A percentile compares a stretch with the other conserved stretches of the same genome.
phyloP scores from a whole-genome alignment of 176 grass and related monocot genomes.

The Alloteropsis semialata region DNA sequence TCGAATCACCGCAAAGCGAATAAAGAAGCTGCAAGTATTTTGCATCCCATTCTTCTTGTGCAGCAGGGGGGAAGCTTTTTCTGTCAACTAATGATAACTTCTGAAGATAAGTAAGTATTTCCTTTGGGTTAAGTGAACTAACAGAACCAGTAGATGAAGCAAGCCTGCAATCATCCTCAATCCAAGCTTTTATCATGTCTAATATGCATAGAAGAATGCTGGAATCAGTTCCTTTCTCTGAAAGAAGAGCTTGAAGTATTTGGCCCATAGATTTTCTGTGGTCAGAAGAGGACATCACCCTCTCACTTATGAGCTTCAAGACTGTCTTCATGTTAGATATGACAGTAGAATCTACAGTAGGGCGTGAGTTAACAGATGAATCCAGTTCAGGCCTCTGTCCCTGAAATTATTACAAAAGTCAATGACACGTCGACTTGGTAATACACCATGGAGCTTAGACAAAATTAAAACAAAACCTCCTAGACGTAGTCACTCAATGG shows the following conservation, averaged over 20 bases:
- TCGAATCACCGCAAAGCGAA: slow-evolving; percentile 83
- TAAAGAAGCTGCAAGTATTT: slow-evolving; percentile 93
- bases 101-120: slow-evolving; percentile 92
- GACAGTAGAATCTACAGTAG: slow-evolving; percentile 64
- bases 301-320: slow-evolving; percentile 83
- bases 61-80: slow-evolving; percentile 63
- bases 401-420: slow-evolving; percentile 48
- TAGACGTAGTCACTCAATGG: background rate
- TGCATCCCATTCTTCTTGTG: slow-evolving; percentile 89
- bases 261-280: slow-evolving; percentile 78
- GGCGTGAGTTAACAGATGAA: slow-evolving; percentile 69
- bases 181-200: slow-evolving; percentile 92
- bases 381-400: slow-evolving; percentile 84
- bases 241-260: slow-evolving; percentile 79
- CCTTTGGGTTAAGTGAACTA: slow-evolving; percentile 65
- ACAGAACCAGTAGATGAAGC: slow-evolving; percentile 55
- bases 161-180: slow-evolving; percentile 73
- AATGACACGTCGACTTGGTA: background rate
- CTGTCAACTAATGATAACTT: slow-evolving; percentile 92
- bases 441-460: background rate
- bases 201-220: slow-evolving; percentile 84
- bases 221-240: slow-evolving; percentile 79
- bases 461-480: background rate
- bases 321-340: slow-evolving; percentile 89
- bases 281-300: slow-evolving; percentile 79